Evolutionary conservation across 176 grass and related monocot genomes (phyloP), one percentile per base, ranked within the genome.

Genomic region (Carex parvula): DNA sequence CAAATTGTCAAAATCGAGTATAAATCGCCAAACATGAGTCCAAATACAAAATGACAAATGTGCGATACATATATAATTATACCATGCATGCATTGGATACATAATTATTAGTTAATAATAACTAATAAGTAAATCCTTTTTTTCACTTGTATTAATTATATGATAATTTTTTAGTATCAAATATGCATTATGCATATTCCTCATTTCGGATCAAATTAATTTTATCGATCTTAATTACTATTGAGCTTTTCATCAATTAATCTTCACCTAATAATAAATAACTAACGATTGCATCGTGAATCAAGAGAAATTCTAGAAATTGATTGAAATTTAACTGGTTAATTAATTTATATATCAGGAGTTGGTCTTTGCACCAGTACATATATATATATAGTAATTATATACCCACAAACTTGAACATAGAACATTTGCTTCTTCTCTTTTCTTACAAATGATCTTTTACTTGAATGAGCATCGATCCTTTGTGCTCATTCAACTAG

Each of bases 401-500:
- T 55, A 73, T 50, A 42, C 44, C 17, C 13, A 21, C 11, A 74
- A 74, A 74, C 42, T 74, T 73, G 0, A 74, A 26, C 46, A 75
- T 5, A 78, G 73, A 57, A 78, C 48, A 78, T 78, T n/a, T 57
- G n/a, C n/a, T 71, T 16, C 32, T 70, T 42, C 67, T n/a, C 6
- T 70, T 35, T 42, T n/a, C 67, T 42, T 42, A 15, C 35, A 70
- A 10, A 70, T 44, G 17, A 71, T 71, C 39, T 71, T 42, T 42
- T 20, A 75, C 70, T 42, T 71, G 35, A 75, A 57, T 57, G 9
- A 78, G 52, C 48, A 55, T 77, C n/a, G n/a, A n/a, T n/a, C 22
- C 73, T 77, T 77, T 56, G 26, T 78, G 52, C 73, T 78, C 73
- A 78, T 75, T 75, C 21, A 75, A 54, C 71, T 12, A 71, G n/a